A percentile compares a stretch with the other conserved stretches of the same genome.
phyloP scores from a whole-genome alignment of 257 asterid species.

The Solanum lycopersicoides region DNA sequence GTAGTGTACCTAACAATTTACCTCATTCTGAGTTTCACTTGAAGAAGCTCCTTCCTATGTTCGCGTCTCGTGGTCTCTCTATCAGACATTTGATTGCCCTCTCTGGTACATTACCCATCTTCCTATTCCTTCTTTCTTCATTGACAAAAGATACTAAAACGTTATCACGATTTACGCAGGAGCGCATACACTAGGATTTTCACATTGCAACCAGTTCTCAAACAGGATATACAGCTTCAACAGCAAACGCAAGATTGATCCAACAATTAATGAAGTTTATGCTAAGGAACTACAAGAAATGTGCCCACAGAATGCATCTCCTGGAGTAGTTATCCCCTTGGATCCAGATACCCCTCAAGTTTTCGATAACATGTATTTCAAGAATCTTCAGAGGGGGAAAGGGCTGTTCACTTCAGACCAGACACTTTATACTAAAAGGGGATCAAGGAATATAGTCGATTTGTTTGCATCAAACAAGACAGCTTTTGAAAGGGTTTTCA shows the following conservation, averaged over 20 bases:
- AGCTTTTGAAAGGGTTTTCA: constrained; percentile 53
- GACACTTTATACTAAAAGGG: constrained; percentile 37
- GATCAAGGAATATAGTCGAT: constrained; percentile 43
- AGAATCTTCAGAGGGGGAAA: constrained; percentile 55
- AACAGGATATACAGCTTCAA: constrained; percentile 55
- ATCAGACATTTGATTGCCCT: constrained; percentile 61
- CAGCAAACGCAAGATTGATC: constrained; percentile 31
- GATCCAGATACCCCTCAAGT: constrained; percentile 45
- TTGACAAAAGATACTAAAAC: neutral
- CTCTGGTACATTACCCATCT: constrained; percentile 28
- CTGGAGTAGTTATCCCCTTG: constrained; percentile 59
- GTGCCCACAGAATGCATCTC: constrained; percentile 60
- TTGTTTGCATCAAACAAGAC: constrained; percentile 32
- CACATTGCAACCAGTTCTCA: constrained; percentile 64
- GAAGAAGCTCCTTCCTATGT: constrained; percentile 36
- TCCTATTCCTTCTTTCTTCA: neutral
- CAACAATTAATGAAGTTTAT: constrained; percentile 32
- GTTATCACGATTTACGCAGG: constrained; percentile 16
- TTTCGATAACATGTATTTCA: constrained; percentile 59
- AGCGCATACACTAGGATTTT: constrained; percentile 73
- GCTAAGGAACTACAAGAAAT: constrained; percentile 43
- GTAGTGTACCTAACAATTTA: constrained; percentile 47
- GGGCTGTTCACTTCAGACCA: constrained; percentile 70
- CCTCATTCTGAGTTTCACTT: constrained; percentile 44
- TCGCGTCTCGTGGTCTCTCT: constrained; percentile 35